Conservation (phyloP, 306 rosid genomes). For the cucumber (Cucumis sativus) region DNA sequence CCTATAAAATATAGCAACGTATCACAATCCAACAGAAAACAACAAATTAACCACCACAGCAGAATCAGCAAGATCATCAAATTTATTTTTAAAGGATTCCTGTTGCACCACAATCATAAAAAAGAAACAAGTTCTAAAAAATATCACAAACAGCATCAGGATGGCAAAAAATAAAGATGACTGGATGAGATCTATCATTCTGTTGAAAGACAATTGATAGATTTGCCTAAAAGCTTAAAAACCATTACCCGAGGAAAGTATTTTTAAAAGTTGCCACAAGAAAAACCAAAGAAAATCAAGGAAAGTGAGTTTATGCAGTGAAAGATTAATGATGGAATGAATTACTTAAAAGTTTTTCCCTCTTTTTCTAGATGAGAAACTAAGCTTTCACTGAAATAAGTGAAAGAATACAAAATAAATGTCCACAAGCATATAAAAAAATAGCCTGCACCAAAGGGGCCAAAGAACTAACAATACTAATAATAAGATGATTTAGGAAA, state of each 20-base stretch:
- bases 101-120: not conserved
- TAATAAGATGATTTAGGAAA: not conserved
- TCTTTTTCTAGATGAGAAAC: no score
- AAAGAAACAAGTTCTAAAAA: not conserved
- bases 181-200: not conserved
- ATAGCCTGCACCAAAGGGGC: no score
- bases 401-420: no score
- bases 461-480: no score
- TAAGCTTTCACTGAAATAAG: no score
- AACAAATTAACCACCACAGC: not conserved
- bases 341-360: not conserved
- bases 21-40: not conserved
- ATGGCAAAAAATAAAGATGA: not conserved
- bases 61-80: not conserved
- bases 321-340: not conserved
- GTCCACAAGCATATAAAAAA: no score
- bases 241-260: not conserved
- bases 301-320: not conserved
- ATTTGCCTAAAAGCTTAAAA: not conserved
- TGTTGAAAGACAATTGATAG: not conserved
- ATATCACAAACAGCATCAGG: not conserved
- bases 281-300: not conserved
- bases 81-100: not conserved
- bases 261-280: not conserved
- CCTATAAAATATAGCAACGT: not conserved